Percentiles rank a stretch among this genome's conserved stretches.
Conservation (phyloP, 2,329 filamentous ascomycete genomes). For the Exophiala phaeomuriformis region DNA sequence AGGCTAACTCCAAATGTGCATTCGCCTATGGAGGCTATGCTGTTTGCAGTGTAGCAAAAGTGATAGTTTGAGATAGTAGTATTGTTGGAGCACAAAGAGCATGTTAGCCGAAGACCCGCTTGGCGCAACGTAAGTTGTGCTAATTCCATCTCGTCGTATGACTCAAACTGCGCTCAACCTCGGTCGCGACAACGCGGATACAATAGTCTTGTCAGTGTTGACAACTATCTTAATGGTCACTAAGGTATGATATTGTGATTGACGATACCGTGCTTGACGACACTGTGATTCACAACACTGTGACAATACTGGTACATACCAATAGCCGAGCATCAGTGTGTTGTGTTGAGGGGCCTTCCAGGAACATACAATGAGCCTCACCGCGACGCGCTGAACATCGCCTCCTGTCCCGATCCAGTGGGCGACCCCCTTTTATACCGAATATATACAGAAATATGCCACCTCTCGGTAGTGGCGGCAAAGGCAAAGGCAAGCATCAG, state of each 20-base stretch:
- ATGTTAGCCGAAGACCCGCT: conserved; percentile 5
- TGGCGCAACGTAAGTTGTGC: not conserved
- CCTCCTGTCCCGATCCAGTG: not conserved
- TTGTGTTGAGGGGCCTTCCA: not conserved
- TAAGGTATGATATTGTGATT: too few species aligned
- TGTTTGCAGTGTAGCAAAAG: too few species aligned
- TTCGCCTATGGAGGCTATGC: too few species aligned
- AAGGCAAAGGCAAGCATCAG: conserved; percentile 49
- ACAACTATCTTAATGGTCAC: too few species aligned
- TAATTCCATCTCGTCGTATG: not conserved
- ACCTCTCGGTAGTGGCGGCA: conserved; percentile 34
- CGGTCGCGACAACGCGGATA: not conserved
- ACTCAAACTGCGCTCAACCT: not conserved
- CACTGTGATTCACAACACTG: too few species aligned
- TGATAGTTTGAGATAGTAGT: not conserved
- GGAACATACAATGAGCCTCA: not conserved
- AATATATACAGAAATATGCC: conserved; percentile 32
- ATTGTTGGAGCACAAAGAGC: not conserved
- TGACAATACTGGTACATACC: too few species aligned
- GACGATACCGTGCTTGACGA: too few species aligned
- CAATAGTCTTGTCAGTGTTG: too few species aligned
- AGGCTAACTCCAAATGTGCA: too few species aligned
- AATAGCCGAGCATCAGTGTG: too few species aligned
- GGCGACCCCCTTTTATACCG: not conserved
- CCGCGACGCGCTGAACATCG: not conserved